These are phyloP conservation scores for Nakazawaea ishiwadae DNA, from an alignment of 805 yeast genomes.

Conservation along the genomic window DNA sequence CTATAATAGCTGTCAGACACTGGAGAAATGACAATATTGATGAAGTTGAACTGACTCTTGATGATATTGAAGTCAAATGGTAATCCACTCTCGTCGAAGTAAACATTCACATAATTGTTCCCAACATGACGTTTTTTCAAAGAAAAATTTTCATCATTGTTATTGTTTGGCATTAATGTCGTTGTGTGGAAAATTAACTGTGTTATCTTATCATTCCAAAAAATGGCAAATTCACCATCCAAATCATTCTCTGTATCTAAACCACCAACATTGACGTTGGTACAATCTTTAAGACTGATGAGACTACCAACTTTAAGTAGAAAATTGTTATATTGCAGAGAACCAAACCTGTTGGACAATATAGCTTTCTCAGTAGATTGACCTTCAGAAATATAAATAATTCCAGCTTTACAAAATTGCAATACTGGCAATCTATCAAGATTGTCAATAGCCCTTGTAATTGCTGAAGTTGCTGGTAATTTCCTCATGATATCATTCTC, in stretches of 20 bases:
- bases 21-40: conserved; percentile 76
- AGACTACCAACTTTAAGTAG: conserved; percentile 54
- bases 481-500: conserved; percentile 1
- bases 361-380: conserved; percentile 64
- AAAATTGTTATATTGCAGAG: conserved; percentile 56
- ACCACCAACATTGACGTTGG: conserved; percentile 66
- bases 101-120: conserved; percentile 76
- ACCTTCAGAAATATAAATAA: conserved; percentile 66
- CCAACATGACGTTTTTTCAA: conserved; percentile 83
- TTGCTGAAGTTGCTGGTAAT: conserved; percentile 25
- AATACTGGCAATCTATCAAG: conserved; percentile 76
- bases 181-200: conserved; percentile 78
- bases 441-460: conserved; percentile 49
- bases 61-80: conserved; percentile 68
- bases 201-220: conserved; percentile 65
- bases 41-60: conserved; percentile 76
- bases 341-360: conserved; percentile 60
- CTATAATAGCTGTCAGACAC: conserved; percentile 44
- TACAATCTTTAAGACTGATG: conserved; percentile 51
- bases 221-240: conserved; percentile 74
- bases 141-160: conserved; percentile 37
- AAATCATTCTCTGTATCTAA: conserved; percentile 62
- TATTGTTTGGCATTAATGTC: conserved; percentile 68
- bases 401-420: conserved; percentile 74
- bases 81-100: conserved; percentile 68